Evolutionary conservation across 1,284 basidiomycete genomes (phyloP).

Genomic region (Meira nashicola): DNA sequence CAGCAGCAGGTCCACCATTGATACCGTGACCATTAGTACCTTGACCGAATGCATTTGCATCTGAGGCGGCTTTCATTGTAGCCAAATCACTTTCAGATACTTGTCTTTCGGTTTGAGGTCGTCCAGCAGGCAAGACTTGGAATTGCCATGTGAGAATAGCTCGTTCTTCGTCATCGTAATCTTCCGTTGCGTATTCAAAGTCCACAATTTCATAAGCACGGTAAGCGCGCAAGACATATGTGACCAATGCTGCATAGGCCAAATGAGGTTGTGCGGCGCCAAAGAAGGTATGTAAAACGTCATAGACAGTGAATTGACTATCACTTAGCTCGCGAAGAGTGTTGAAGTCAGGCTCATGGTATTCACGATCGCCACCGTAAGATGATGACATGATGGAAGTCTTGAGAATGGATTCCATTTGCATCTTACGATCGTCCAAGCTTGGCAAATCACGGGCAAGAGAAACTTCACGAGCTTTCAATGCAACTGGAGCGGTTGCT

Average conservation of each 20-base stretch:
- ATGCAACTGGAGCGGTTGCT: slow-evolving; percentile 56
- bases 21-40: no score
- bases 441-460: slow-evolving; percentile 94
- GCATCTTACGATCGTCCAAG: slow-evolving; percentile 83
- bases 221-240: slow-evolving; percentile 92
- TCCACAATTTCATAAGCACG: slow-evolving; percentile 87
- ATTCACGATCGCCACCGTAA: slow-evolving; percentile 74
- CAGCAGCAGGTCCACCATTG: slow-evolving; percentile 12
- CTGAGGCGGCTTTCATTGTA: slow-evolving; percentile 31
- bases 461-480: slow-evolving; percentile 95
- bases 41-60: slow-evolving; percentile 16
- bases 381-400: slow-evolving; percentile 72
- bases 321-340: slow-evolving; percentile 89
- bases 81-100: slow-evolving; percentile 47
- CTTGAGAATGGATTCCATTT: slow-evolving; percentile 92
- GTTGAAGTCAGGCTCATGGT: slow-evolving; percentile 67
- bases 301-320: slow-evolving; percentile 92
- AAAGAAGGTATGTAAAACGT: slow-evolving; percentile 95
- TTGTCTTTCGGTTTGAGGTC: slow-evolving; percentile 46
- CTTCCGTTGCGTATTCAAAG: slow-evolving; percentile 75
- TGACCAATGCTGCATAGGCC: slow-evolving; percentile 85
- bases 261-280: slow-evolving; percentile 62
- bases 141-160: slow-evolving; percentile 51
- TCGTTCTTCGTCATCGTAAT: slow-evolving; percentile 62
- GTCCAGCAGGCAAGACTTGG: slow-evolving; percentile 59